These are phyloP conservation scores for Lepiota venenata DNA, from an alignment of 768 basidiomycete genomes.

Conservation along the genomic window DNA sequence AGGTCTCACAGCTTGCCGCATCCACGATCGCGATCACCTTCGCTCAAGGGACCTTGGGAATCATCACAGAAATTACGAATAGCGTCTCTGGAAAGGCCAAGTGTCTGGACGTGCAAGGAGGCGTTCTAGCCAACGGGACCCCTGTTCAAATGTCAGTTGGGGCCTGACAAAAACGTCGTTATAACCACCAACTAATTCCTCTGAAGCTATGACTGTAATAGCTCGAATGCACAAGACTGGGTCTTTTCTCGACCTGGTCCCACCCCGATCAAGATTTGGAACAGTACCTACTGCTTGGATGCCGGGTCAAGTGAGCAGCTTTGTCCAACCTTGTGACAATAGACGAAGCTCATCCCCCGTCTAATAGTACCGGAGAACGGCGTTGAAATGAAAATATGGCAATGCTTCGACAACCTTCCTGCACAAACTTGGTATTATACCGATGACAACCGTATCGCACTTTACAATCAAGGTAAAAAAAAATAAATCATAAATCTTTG, in stretches of 20 bases:
- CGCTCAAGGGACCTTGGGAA: background rate
- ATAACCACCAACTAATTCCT: background rate
- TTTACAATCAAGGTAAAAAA: conserved; percentile 16
- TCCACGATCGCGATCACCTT: too few species aligned
- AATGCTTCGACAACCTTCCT: conserved; percentile 20
- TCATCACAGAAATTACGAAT: background rate
- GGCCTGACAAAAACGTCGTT: background rate
- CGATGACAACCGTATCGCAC: conserved; percentile 20
- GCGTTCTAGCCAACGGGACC: conserved; percentile 22
- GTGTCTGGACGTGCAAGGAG: conserved; percentile 26
- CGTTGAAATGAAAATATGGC: conserved; percentile 21
- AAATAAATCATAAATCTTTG: too few species aligned
- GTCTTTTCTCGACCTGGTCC: conserved; percentile 16
- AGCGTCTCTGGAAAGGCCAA: conserved; percentile 12
- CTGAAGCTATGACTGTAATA: conserved; percentile 32
- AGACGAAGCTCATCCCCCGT: too few species aligned
- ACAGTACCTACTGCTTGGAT: too few species aligned
- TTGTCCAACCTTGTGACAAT: too few species aligned
- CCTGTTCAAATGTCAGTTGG: conserved; percentile 24
- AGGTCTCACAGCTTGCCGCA: too few species aligned
- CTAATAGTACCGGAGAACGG: conserved; percentile 2
- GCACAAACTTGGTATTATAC: conserved; percentile 24
- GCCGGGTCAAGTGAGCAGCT: too few species aligned
- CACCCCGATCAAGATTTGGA: conserved; percentile 4
- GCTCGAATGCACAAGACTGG: conserved; percentile 22